phyloP scores from a whole-genome alignment of 371 early-diverging fungal species.

The Coemansia sp. region DNA sequence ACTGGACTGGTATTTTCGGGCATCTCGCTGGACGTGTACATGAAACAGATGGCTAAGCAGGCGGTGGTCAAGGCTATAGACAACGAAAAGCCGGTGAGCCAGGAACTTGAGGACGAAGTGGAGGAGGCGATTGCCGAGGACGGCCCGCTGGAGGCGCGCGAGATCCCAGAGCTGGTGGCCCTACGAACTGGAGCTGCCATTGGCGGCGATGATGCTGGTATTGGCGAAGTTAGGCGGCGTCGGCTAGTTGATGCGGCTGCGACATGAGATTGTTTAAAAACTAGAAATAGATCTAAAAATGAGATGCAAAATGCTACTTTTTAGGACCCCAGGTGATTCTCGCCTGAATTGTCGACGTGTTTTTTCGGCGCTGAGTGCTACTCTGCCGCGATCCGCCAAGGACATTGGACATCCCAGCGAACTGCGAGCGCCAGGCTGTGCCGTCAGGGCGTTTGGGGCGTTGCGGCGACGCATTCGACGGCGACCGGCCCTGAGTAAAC shows the following conservation, averaged over 20 bases:
- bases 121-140: slow-evolving; percentile 9
- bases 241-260: slow-evolving; percentile 30
- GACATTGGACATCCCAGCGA: not conserved
- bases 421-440: not conserved
- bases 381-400: slow-evolving; percentile 2
- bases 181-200: slow-evolving; percentile 9
- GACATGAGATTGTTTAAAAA: not conserved
- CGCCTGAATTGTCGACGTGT: not conserved
- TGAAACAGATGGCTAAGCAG: slow-evolving; percentile 55
- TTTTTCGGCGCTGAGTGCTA: not conserved
- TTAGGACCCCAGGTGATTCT: not conserved
- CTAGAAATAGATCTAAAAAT: not conserved
- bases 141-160: slow-evolving; percentile 6
- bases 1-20: slow-evolving; percentile 86
- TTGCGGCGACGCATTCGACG: not conserved
- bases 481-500: not conserved
- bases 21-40: slow-evolving; percentile 74
- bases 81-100: not conserved
- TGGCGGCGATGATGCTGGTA: too few species aligned
- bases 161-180: slow-evolving; percentile 8
- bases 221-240: slow-evolving; percentile 7
- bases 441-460: not conserved
- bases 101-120: not conserved
- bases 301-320: not conserved
- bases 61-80: not conserved